phyloP scores from a whole-genome alignment of 306 rosid species.

The Biancaea sappan region DNA sequence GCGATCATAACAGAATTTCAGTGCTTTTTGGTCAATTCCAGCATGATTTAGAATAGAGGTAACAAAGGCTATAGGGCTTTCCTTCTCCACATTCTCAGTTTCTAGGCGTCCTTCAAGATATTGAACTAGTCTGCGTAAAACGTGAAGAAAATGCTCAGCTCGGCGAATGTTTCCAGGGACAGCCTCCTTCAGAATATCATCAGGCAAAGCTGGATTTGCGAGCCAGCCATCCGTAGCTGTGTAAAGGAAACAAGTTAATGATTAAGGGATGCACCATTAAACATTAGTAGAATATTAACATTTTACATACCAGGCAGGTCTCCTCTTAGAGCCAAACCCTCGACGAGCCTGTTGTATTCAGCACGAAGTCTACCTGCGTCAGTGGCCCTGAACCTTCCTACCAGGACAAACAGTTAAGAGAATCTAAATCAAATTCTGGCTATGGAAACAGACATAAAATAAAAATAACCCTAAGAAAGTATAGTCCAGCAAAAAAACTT shows the following conservation, averaged over 20 bases:
- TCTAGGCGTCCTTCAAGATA: slow-evolving; percentile 89
- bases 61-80: slow-evolving; percentile 75
- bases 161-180: slow-evolving; percentile 97
- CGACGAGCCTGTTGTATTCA: slow-evolving; percentile 88
- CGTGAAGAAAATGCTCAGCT: slow-evolving; percentile 88
- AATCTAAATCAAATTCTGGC: slow-evolving; percentile 45
- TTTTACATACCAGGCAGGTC: slow-evolving; percentile 66
- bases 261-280: slow-evolving; percentile 6
- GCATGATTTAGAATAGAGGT: slow-evolving; percentile 64
- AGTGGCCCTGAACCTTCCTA: slow-evolving; percentile 99
- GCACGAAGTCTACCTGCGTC: slow-evolving; percentile 95
- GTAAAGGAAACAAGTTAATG: slow-evolving; percentile 34
- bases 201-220: slow-evolving; percentile 93
- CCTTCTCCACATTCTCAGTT: slow-evolving; percentile 92
- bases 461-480: background rate
- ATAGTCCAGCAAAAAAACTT: background rate
- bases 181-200: slow-evolving; percentile 93
- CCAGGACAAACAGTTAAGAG: slow-evolving; percentile 64
- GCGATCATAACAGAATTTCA: slow-evolving; percentile 93
- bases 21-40: slow-evolving; percentile 93
- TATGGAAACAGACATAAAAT: slow-evolving; percentile 26
- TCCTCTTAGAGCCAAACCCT: slow-evolving; percentile 95
- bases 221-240: slow-evolving; percentile 84
- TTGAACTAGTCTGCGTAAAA: slow-evolving; percentile 82
- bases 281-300: slow-evolving; percentile 4